Conservation (phyloP, 2,329 filamentous ascomycete species). For the Penicillium sp. region DNA sequence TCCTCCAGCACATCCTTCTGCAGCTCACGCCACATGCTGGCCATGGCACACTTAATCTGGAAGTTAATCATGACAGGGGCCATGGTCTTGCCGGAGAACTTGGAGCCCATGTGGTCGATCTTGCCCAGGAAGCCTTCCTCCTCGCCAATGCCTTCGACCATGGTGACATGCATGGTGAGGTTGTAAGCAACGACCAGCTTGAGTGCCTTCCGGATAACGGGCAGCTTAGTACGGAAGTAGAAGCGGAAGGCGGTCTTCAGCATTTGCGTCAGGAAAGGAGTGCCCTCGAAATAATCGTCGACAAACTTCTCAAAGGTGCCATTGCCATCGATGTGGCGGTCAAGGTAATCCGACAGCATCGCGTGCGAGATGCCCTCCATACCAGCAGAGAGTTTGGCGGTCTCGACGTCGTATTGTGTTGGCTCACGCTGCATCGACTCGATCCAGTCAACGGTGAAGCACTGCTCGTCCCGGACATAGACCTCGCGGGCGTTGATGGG, state of each 20-base stretch:
- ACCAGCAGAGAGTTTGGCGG: constrained; percentile 83
- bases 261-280: constrained; percentile 91
- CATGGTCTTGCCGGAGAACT: constrained; percentile 84
- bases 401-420: constrained; percentile 80
- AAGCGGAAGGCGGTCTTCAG: constrained; percentile 94
- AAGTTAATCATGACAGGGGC: constrained; percentile 99
- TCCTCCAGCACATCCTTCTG: constrained; percentile 96
- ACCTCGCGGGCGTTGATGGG: constrained; percentile 94
- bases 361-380: constrained; percentile 81
- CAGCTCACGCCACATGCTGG: constrained; percentile 96
- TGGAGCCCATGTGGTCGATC: constrained; percentile 82
- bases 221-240: constrained; percentile 82
- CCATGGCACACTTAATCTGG: constrained; percentile 96
- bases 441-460: constrained; percentile 91
- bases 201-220: constrained; percentile 89
- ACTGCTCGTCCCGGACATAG: constrained; percentile 85
- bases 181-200: constrained; percentile 97
- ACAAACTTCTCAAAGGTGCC: constrained; percentile 90
- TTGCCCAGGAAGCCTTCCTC: constrained; percentile 76
- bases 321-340: constrained; percentile 90
- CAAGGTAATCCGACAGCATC: constrained; percentile 85
- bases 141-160: constrained; percentile 84
- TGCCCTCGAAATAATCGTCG: constrained; percentile 94
- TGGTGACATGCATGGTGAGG: constrained; percentile 87
- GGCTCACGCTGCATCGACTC: constrained; percentile 76